Conservation (phyloP, 2,329 filamentous ascomycete species). For the Pseudopyrenochaeta lycopersici region DNA sequence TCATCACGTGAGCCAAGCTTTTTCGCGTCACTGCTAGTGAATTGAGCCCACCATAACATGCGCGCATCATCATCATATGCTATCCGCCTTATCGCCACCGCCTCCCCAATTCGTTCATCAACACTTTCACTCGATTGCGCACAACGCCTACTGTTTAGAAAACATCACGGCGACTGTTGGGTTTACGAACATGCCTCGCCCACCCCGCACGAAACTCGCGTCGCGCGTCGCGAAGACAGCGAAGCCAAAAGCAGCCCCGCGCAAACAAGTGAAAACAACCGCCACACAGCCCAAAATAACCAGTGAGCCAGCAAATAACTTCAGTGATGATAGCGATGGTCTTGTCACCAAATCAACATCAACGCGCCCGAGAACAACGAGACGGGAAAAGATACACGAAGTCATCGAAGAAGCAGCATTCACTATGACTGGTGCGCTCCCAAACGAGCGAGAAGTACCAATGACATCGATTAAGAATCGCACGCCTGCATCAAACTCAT, state of each 20-base stretch:
- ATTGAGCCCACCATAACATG: constrained; percentile 22
- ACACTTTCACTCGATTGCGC: constrained; percentile 13
- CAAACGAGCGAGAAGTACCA: constrained; percentile 16
- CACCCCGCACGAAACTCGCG: constrained; percentile 48
- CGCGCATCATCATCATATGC: constrained; percentile 16
- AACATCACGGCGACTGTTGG: constrained; percentile 2
- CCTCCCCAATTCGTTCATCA: constrained; percentile 2
- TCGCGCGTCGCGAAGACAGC: constrained; percentile 41
- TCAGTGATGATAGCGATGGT: constrained; percentile 50
- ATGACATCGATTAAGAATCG: constrained; percentile 14
- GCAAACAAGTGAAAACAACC: constrained; percentile 28
- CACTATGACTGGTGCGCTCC: constrained; percentile 50
- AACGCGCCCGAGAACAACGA: constrained; percentile 30
- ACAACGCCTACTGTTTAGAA: background rate
- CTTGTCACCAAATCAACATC: constrained; percentile 38
- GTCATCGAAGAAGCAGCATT: constrained; percentile 32
- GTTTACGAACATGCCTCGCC: constrained; percentile 45
- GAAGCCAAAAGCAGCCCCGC: constrained; percentile 27
- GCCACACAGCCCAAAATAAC: constrained; percentile 23
- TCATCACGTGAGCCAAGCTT: constrained; percentile 17
- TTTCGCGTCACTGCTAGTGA: constrained; percentile 22
- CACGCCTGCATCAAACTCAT: constrained; percentile 31
- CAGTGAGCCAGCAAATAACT: constrained; percentile 24
- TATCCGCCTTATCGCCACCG: background rate
- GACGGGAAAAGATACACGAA: constrained; percentile 27